These are phyloP conservation scores for Hypoxylon sp. DNA, from an alignment of 2,329 filamentous ascomycete genomes.

Conservation along the genomic window DNA sequence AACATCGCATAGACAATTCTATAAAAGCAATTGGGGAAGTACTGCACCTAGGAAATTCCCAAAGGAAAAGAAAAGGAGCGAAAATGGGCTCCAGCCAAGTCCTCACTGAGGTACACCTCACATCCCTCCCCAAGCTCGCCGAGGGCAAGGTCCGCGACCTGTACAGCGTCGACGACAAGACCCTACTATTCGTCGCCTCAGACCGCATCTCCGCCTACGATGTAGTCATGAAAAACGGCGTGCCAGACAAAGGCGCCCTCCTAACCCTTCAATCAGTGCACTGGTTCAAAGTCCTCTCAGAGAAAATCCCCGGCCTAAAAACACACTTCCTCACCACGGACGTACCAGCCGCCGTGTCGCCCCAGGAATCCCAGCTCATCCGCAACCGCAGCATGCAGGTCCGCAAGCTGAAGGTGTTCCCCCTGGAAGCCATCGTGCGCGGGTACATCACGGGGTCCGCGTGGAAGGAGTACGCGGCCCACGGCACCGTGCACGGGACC, in stretches of 20 bases:
- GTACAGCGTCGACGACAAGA: constrained; percentile 78
- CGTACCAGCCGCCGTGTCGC: constrained; percentile 51
- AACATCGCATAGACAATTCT: constrained; percentile 1
- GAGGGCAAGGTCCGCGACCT: constrained; percentile 83
- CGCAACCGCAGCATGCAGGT: constrained; percentile 83
- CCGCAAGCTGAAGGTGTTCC: constrained; percentile 79
- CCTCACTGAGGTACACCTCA: constrained; percentile 51
- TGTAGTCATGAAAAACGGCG: constrained; percentile 70
- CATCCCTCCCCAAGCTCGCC: constrained; percentile 54
- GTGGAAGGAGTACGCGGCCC: constrained; percentile 81
- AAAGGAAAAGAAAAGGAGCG: constrained; percentile 8
- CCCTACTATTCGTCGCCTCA: constrained; percentile 85
- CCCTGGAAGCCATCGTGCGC: constrained; percentile 87
- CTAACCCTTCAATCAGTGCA: constrained; percentile 64
- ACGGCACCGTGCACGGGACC: constrained; percentile 86
- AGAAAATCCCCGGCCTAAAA: constrained; percentile 63
- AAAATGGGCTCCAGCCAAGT: constrained; percentile 45
- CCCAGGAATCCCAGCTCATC: constrained; percentile 66
- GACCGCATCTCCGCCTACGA: constrained; percentile 97
- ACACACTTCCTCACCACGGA: constrained; percentile 64
- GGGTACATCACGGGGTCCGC: constrained; percentile 91
- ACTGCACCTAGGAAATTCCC: constrained; percentile 6
- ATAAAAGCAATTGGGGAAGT: not conserved
- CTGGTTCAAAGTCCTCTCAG: constrained; percentile 68
- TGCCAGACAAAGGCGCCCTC: constrained; percentile 68